Conservation (phyloP, 2,329 filamentous ascomycete species). For the Chaetomium sp. region DNA sequence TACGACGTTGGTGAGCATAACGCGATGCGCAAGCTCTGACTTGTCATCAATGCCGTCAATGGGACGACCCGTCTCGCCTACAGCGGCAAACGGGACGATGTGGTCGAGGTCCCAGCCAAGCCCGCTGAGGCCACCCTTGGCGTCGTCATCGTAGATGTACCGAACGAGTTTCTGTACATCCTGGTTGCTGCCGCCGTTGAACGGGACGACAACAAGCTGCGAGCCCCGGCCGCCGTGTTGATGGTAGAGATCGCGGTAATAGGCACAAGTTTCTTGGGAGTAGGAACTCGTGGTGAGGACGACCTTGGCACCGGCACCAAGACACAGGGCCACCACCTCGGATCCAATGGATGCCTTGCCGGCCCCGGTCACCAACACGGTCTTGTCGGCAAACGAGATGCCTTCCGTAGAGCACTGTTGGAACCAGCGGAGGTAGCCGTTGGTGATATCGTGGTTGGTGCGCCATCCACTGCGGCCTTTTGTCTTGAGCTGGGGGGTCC, state of each 20-base stretch:
- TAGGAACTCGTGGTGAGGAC: constrained; percentile 94
- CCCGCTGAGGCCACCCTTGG: constrained; percentile 42
- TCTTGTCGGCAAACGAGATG: constrained; percentile 89
- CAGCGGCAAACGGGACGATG: constrained; percentile 93
- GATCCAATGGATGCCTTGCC: constrained; percentile 96
- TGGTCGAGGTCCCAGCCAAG: constrained; percentile 98
- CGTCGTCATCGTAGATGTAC: constrained; percentile 96
- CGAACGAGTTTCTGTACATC: constrained; percentile 89
- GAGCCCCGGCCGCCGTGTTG: constrained; percentile 89
- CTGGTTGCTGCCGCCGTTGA: constrained; percentile 98
- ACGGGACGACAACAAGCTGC: constrained; percentile 94
- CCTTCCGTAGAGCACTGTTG: constrained; percentile 82
- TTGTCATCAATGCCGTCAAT: constrained; percentile 96
- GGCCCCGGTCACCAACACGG: constrained; percentile 96
- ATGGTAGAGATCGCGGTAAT: constrained; percentile 98
- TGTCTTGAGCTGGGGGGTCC: constrained; percentile 77
- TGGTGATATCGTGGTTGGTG: constrained; percentile 98
- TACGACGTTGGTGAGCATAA: constrained; percentile 97
- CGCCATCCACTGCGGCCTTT: constrained; percentile 94
- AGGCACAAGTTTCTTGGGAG: constrained; percentile 97
- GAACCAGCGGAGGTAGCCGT: constrained; percentile 83
- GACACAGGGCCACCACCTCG: constrained; percentile 89
- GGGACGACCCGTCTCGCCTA: constrained; percentile 94
- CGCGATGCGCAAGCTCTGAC: constrained; percentile 94
- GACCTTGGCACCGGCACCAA: constrained; percentile 94